Evolutionary conservation across 192 early-diverging fungal species (phyloP), one percentile per base, ranked within the genome.

Genomic region (Backusella tarrabulga): DNA sequence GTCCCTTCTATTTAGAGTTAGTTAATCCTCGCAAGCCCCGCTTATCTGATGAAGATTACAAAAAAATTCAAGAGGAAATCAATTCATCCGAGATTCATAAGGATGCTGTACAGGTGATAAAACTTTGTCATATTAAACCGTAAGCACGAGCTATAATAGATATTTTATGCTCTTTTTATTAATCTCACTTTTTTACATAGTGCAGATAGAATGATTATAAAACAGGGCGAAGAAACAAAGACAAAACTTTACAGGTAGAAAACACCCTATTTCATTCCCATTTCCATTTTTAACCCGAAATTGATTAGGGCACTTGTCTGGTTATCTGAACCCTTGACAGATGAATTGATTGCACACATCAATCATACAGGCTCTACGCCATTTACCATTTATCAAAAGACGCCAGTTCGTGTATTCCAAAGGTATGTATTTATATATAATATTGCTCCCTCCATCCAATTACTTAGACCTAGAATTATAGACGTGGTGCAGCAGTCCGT

Each of bases 1-100:
- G 97, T 19, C 97, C 97, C 14, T 98, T 97, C 85, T 97, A 95
- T 77, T 78, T 96, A 29, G 96, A 97, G 74, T 74, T 97, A 52
- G 86, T 91, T 6, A 95, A 98, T 77, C 96, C 97, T 35, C 83
- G 91, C 8, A 82, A 76, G 38, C 85, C 84, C 14, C 52, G 71
- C 1, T 34, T 89, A 79, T 4, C 75, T 8, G 54, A 76, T 4
- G 81, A 85, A 52, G 76, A 83, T 19, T 81, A 90, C 26, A 71
- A 75, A 2, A 38, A 83, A n/a, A 80, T 91, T 4, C 87, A 91
- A 82, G 67, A 74, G 6, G 77, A 86, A 42, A 80, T 83, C 23
- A 83, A 84, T 40, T 56, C 75, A 17, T 36, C 50, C 6, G 32
- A 41, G 7, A 83, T 81, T 32, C 83, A 88, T 41, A 82, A 79